These are phyloP conservation scores for Chlorella sp. DNA, from an alignment of 139 green algal genomes.

Conservation along the genomic window DNA sequence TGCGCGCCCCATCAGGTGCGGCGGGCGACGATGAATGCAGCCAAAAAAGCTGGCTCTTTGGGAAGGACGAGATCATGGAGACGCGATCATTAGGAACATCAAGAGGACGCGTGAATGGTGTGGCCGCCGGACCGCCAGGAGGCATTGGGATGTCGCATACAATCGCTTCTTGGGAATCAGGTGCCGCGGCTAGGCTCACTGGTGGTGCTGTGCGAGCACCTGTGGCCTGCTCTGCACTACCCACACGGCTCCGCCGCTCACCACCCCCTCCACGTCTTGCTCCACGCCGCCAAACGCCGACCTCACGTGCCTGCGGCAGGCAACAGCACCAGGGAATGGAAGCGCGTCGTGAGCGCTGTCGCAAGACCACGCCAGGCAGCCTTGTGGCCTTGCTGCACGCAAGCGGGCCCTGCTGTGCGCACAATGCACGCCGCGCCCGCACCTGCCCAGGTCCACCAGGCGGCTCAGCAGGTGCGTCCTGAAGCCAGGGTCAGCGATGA, in stretches of 20 bases:
- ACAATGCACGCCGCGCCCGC: slow-evolving; percentile 16
- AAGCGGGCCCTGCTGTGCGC: neutral
- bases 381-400: neutral
- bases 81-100: too few relatives aligned
- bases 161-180: too few relatives aligned
- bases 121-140: too few relatives aligned
- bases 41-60: too few relatives aligned
- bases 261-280: slow-evolving; percentile 81
- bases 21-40: too few relatives aligned
- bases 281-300: slow-evolving; percentile 21
- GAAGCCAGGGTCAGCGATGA: slow-evolving; percentile 60
- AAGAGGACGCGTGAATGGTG: too few relatives aligned
- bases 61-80: too few relatives aligned
- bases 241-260: slow-evolving; percentile 37
- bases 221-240: slow-evolving; percentile 79
- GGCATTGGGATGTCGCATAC: too few relatives aligned
- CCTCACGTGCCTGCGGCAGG: slow-evolving; percentile 5
- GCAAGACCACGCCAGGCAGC: neutral
- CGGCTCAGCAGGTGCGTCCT: slow-evolving; percentile 35
- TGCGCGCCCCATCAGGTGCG: too few relatives aligned
- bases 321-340: too few relatives aligned
- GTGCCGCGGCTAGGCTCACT: neutral
- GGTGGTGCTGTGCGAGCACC: slow-evolving; percentile 25
- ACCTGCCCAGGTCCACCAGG: slow-evolving; percentile 43
- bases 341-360: neutral